A percentile compares a stretch with the other conserved stretches of the same genome.
Conservation (phyloP, 352 stramenopile genomes). For the Ophiocytium majus region DNA sequence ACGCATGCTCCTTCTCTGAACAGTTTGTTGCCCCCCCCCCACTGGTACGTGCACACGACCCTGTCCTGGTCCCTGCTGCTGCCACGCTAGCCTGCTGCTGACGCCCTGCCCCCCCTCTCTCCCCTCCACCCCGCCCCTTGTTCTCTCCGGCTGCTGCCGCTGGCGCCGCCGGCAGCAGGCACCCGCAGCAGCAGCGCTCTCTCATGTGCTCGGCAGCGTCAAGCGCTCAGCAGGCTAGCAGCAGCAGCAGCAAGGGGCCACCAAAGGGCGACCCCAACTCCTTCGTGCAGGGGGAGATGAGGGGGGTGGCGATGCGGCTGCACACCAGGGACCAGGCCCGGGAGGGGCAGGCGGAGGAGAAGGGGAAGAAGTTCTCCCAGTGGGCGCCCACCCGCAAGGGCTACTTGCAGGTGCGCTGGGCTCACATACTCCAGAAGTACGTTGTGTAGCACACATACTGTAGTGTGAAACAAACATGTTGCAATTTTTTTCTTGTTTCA, state of each 20-base stretch:
- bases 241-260: neutral
- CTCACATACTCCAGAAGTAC: too few relatives aligned
- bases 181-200: neutral
- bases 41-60: too few relatives aligned
- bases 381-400: slow-evolving; percentile 47
- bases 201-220: neutral
- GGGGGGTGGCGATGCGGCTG: slow-evolving; percentile 57
- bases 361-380: slow-evolving; percentile 44
- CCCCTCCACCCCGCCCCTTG: neutral
- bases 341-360: slow-evolving; percentile 51
- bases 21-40: too few relatives aligned
- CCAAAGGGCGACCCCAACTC: slow-evolving; percentile 38
- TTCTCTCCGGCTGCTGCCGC: neutral
- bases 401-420: slow-evolving; percentile 61
- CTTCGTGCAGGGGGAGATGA: slow-evolving; percentile 59
- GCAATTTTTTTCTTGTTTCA: too few relatives aligned
- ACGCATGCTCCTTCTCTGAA: too few relatives aligned
- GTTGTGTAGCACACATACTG: too few relatives aligned
- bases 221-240: neutral
- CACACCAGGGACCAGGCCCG: slow-evolving; percentile 57
- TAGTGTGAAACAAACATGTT: too few relatives aligned
- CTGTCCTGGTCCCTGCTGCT: too few relatives aligned
- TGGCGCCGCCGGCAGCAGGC: neutral
- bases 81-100: neutral
- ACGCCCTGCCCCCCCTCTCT: neutral